A percentile compares a stretch with the other conserved stretches of the same genome.
phyloP scores from a whole-genome alignment of 129 eudicot species.

The Flaveria trinervia region DNA sequence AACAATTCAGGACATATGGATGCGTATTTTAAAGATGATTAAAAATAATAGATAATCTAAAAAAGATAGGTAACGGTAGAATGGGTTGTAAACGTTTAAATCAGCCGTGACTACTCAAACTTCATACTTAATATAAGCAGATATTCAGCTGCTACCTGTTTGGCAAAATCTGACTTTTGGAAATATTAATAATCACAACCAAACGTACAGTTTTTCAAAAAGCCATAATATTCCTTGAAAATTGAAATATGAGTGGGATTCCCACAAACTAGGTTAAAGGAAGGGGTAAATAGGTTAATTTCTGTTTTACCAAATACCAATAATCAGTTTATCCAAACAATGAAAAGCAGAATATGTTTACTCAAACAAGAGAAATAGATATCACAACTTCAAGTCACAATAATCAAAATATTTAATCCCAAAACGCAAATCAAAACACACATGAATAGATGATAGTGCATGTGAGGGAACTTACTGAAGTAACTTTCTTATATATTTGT shows the following conservation, averaged over 20 bases:
- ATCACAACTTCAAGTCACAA: neutral
- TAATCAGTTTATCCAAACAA: no score
- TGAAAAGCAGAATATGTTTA: neutral
- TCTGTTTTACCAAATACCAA: neutral
- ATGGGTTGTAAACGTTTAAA: neutral
- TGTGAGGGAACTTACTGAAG: slow-evolving; percentile 27
- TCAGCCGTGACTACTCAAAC: neutral
- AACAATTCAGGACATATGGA: neutral
- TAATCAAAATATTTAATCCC: neutral
- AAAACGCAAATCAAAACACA: neutral
- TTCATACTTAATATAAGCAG: neutral
- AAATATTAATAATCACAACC: neutral
- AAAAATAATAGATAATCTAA: neutral
- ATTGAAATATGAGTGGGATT: neutral
- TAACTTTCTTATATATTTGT: slow-evolving; percentile 53
- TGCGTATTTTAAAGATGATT: neutral
- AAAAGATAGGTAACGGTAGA: neutral
- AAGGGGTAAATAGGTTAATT: neutral
- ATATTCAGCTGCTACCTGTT: neutral
- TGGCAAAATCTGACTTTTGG: neutral
- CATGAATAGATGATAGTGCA: neutral
- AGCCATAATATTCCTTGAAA: neutral
- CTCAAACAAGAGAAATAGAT: neutral
- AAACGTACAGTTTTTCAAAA: neutral
- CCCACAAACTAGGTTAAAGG: neutral